A percentile compares a stretch with the other conserved stretches of the same genome.
phyloP scores from a whole-genome alignment of 2,329 filamentous ascomycete genomes.

The Colletotrichum tabaci region DNA sequence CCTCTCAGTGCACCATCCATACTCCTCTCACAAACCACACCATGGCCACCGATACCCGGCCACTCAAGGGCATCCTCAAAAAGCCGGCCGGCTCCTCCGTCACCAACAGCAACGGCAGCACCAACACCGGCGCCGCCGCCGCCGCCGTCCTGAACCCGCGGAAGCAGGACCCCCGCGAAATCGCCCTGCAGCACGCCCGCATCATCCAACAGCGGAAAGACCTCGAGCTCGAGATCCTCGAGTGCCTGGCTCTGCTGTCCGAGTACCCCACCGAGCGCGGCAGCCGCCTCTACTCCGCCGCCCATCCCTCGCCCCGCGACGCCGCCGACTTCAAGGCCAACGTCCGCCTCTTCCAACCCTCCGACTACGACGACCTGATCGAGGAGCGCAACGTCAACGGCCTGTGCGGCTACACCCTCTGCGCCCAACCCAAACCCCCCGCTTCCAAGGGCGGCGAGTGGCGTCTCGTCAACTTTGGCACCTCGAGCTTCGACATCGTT shows the following conservation, averaged over 20 bases:
- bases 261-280: constrained; percentile 63
- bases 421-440: constrained; percentile 73
- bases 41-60: constrained; percentile 61
- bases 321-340: constrained; percentile 74
- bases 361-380: constrained; percentile 91
- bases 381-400: constrained; percentile 89
- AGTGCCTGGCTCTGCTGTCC: constrained; percentile 79
- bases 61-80: constrained; percentile 74
- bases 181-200: constrained; percentile 86
- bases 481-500: constrained; percentile 76
- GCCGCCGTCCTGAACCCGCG: constrained; percentile 46
- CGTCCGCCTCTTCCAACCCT: constrained; percentile 83
- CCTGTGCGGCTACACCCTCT: constrained; percentile 88
- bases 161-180: constrained; percentile 66
- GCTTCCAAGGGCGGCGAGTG: constrained; percentile 74
- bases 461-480: constrained; percentile 72
- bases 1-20: neutral
- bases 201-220: constrained; percentile 88
- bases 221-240: constrained; percentile 80
- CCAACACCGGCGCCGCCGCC: constrained; percentile 4
- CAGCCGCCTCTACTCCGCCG: constrained; percentile 55
- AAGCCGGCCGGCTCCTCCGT: constrained; percentile 59
- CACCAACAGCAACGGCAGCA: neutral
- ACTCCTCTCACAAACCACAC: neutral
- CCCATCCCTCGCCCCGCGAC: constrained; percentile 71